Evolutionary conservation across 495 filamentous ascomycete species (phyloP).

Genomic region (Oidiodendron maius): DNA sequence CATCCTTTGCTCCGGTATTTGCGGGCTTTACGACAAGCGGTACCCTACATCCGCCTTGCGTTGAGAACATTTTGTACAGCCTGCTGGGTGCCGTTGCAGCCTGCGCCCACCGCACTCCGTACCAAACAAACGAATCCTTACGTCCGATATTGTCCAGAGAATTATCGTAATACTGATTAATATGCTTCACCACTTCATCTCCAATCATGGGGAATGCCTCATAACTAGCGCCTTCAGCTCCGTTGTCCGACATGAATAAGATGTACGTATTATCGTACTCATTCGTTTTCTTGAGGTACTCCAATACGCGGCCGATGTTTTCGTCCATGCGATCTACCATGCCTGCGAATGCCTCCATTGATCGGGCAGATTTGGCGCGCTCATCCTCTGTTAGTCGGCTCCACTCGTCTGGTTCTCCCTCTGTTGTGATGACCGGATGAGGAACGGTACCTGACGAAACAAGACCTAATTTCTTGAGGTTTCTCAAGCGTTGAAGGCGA

Average conservation of each 20-base stretch:
- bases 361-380: conserved; percentile 43
- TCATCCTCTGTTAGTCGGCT: conserved; percentile 41
- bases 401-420: conserved; percentile 40
- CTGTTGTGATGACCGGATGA: conserved; percentile 48
- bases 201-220: conserved; percentile 52
- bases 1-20: too few relatives aligned
- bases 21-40: conserved; percentile 48
- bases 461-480: conserved; percentile 47
- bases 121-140: conserved; percentile 59
- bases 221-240: conserved; percentile 56
- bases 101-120: conserved; percentile 59
- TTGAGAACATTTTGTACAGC: conserved; percentile 57
- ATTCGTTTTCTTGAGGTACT: conserved; percentile 47
- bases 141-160: conserved; percentile 55
- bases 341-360: conserved; percentile 56
- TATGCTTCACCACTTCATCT: conserved; percentile 41
- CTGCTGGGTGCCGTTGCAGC: conserved; percentile 59
- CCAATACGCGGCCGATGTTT: conserved; percentile 55
- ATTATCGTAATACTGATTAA: conserved; percentile 60
- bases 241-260: conserved; percentile 61
- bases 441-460: conserved; percentile 43
- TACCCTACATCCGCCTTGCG: conserved; percentile 54
- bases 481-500: too few relatives aligned
- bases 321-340: conserved; percentile 61
- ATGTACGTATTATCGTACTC: conserved; percentile 61